These are phyloP conservation scores for Tolypocladium guangdongense DNA, from an alignment of 2,329 filamentous ascomycete species.

Conservation along the genomic window DNA sequence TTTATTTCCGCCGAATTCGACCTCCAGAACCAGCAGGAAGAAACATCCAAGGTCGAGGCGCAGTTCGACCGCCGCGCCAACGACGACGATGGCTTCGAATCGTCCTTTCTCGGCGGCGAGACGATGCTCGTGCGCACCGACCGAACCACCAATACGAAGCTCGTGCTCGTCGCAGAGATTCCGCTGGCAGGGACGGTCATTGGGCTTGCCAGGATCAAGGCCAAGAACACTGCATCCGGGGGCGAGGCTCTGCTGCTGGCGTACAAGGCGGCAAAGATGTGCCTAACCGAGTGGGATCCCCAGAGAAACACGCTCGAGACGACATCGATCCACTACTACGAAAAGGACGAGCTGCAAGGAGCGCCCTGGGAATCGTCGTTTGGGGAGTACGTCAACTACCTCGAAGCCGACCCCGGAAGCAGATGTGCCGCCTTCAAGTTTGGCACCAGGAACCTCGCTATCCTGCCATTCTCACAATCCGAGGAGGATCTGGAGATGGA, in stretches of 20 bases:
- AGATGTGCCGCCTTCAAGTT: conserved; percentile 93
- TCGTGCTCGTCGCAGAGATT: conserved; percentile 79
- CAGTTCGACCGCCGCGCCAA: conserved; percentile 42
- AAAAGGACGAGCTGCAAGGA: conserved; percentile 78
- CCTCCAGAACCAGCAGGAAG: conserved; percentile 23
- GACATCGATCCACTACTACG: conserved; percentile 94
- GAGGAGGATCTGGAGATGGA: conserved; percentile 86
- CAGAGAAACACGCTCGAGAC: conserved; percentile 70
- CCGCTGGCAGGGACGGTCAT: conserved; percentile 74
- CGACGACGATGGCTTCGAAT: conserved; percentile 53
- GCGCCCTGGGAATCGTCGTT: conserved; percentile 73
- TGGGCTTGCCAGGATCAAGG: conserved; percentile 68
- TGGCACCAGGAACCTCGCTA: conserved; percentile 77
- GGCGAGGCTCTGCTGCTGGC: conserved; percentile 77
- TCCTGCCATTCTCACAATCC: conserved; percentile 79
- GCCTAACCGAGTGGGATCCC: conserved; percentile 87
- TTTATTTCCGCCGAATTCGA: conserved; percentile 54
- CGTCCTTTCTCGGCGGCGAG: conserved; percentile 56
- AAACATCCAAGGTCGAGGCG: conserved; percentile 29
- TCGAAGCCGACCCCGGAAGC: conserved; percentile 83
- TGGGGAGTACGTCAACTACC: conserved; percentile 64
- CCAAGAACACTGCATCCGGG: conserved; percentile 60
- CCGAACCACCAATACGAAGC: conserved; percentile 57
- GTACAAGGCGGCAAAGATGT: conserved; percentile 85
- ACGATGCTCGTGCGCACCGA: conserved; percentile 50